phyloP scores from a whole-genome alignment of 345 rosid genomes.

The Citrus trifoliata region DNA sequence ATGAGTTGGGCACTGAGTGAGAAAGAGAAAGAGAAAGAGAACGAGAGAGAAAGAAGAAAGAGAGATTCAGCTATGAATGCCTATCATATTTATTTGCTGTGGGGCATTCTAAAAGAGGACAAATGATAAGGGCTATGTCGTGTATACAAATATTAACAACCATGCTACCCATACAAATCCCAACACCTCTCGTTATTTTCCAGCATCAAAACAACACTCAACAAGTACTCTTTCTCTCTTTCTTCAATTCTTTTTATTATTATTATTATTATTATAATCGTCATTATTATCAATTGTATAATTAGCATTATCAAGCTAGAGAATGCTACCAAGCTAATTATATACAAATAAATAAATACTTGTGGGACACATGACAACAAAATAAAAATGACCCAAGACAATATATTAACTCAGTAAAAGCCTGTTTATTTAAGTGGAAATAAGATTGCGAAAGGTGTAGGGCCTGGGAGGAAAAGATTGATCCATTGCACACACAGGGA shows the following conservation, averaged over 20 bases:
- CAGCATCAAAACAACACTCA: neutral
- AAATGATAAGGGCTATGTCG: neutral
- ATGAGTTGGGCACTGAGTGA: neutral
- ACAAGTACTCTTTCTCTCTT: neutral
- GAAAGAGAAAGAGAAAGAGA: neutral
- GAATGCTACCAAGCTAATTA: too few species aligned
- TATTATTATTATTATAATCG: neutral
- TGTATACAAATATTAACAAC: neutral
- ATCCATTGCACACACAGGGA: constrained; percentile 9
- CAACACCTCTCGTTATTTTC: constrained; percentile 15
- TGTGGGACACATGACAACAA: constrained; percentile 28
- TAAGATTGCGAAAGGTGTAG: neutral
- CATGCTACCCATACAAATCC: constrained; percentile 7
- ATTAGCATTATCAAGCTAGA: neutral
- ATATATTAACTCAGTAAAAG: neutral
- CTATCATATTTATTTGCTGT: constrained; percentile 3
- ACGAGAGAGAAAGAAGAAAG: neutral
- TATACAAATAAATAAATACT: neutral
- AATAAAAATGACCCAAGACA: constrained; percentile 11
- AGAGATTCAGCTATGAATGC: neutral
- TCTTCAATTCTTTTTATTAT: neutral
- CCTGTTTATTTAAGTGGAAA: neutral
- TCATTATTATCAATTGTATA: constrained; percentile 1
- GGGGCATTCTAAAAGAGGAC: constrained; percentile 13
- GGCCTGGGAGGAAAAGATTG: neutral